Evolutionary conservation across 2,329 filamentous ascomycete species (phyloP).

Genomic region (Fusarium circinatum): DNA sequence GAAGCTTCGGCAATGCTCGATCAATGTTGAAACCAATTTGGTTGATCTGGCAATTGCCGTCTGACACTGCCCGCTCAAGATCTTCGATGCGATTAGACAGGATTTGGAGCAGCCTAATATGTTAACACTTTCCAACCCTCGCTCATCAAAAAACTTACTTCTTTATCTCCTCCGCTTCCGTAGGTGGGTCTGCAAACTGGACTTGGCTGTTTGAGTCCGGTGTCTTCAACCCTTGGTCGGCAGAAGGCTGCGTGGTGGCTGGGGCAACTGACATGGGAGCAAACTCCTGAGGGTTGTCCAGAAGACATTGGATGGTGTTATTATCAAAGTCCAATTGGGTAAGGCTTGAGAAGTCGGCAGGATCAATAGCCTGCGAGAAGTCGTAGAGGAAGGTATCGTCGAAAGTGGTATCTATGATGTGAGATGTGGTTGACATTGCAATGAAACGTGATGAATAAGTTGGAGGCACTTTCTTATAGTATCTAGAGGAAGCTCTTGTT

Average conservation of each 20-base stretch:
- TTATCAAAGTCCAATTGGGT: neutral
- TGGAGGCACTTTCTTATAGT: neutral
- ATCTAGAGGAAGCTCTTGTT: neutral
- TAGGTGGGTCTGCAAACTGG: neutral
- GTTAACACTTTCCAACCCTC: too few relatives aligned
- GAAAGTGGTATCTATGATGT: constrained; percentile 1
- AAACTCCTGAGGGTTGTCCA: neutral
- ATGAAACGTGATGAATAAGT: neutral
- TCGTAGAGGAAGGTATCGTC: constrained; percentile 1
- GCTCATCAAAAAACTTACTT: too few relatives aligned
- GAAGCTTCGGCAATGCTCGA: neutral
- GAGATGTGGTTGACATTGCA: neutral
- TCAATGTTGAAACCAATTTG: constrained; percentile 4
- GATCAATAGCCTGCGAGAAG: constrained; percentile 1
- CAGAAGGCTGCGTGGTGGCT: neutral
- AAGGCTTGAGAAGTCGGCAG: neutral
- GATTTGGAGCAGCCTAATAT: neutral
- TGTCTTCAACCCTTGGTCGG: neutral
- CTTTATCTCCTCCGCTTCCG: neutral
- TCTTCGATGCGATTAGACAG: neutral
- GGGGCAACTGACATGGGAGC: neutral
- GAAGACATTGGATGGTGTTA: neutral
- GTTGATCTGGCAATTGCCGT: constrained; percentile 4
- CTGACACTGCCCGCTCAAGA: constrained; percentile 1
- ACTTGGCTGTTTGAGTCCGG: neutral